Evolutionary conservation across 2,329 filamentous ascomycete species (phyloP), one percentile per base, ranked within the genome.

Genomic region (Pseudogymnoascus sp.): DNA sequence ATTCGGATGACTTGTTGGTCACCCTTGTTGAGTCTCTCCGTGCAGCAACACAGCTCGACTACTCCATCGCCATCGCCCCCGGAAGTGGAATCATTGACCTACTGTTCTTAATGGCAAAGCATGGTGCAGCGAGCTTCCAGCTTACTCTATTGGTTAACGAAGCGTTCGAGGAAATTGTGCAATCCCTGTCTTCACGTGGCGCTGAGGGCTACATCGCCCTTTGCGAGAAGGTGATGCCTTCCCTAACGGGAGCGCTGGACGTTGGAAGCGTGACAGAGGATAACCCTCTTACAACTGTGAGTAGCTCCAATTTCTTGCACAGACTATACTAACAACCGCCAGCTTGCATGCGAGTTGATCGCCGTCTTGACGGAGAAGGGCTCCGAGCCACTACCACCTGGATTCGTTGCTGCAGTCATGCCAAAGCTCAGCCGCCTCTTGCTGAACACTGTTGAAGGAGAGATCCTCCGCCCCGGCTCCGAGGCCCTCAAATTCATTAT

Each of bases 1-100:
- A 97, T 66, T 90, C 90, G 10, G 93, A 97, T 68, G 94, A 99
- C 73, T 83, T 97, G 62, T 86, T 97, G 67, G 90, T 96, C 12
- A 93, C 92, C 0, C 80, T 99, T 33, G 89, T 93, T 5, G 92
- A 97, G 75, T 89, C 92, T 0, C 80, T 97, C 3, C 85, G 91
- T 60, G 87, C 92, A 68, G 88, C 90, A 29, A 94, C 97, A 69
- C 81, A 88, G 68, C 82, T 96, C 62, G 88, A 97, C 69, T 84
- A 89, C 2, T 81, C 81, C 14, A 85, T 94, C 61, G 87, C 90
- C 21, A 81, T 96, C 21, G 84, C 87, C 0, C 83, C 82, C 12
- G 86, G 89, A 11, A 84, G 88, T 52, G 83, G 87, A 63, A 91
- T 93, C 21, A 79, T 96, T 5, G 89, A 94, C 69, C 79, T 92